Conservation (phyloP, 805 yeast species). For the Starmerella khaoyaiensis region DNA sequence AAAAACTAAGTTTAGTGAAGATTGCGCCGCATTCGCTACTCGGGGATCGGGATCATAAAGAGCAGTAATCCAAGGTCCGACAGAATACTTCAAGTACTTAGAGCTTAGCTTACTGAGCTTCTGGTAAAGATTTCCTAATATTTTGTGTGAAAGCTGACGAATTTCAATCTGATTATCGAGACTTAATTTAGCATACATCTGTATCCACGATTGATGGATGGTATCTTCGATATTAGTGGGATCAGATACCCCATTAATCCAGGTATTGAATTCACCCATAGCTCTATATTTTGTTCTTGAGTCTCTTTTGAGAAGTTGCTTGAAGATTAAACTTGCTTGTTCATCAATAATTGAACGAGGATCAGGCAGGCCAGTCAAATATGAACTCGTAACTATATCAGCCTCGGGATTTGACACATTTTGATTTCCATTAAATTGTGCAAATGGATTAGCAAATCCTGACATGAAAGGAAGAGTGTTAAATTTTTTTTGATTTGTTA, state of each 20-base stretch:
- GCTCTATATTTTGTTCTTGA: slow-evolving; percentile 78
- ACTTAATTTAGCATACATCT: slow-evolving; percentile 66
- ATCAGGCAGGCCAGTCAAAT: slow-evolving; percentile 69
- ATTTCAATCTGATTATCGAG: slow-evolving; percentile 57
- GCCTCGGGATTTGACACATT: too few relatives aligned
- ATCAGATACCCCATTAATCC: slow-evolving; percentile 22
- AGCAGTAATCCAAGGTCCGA: slow-evolving; percentile 66
- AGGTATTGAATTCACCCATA: slow-evolving; percentile 37
- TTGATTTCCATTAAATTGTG: slow-evolving; percentile 17
- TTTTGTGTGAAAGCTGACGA: slow-evolving; percentile 47
- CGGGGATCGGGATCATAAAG: slow-evolving; percentile 53
- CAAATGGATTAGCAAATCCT: slow-evolving; percentile 19
- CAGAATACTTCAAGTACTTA: slow-evolving; percentile 54
- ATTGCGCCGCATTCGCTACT: slow-evolving; percentile 40
- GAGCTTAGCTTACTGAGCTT: slow-evolving; percentile 43
- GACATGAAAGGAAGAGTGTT: slow-evolving; percentile 4
- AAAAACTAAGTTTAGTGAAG: slow-evolving; percentile 43
- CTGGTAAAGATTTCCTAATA: slow-evolving; percentile 44
- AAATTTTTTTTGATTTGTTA: too few relatives aligned
- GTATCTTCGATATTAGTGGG: slow-evolving; percentile 36
- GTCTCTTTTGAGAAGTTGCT: slow-evolving; percentile 64
- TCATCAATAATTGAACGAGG: slow-evolving; percentile 39
- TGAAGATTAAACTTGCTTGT: slow-evolving; percentile 50
- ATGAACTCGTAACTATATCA: slow-evolving; percentile 51
- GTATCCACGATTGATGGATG: slow-evolving; percentile 57